Percentiles rank a stretch among this genome's conserved stretches.
phyloP scores from a whole-genome alignment of 257 asterid species.

The Gynochthodes officinalis region DNA sequence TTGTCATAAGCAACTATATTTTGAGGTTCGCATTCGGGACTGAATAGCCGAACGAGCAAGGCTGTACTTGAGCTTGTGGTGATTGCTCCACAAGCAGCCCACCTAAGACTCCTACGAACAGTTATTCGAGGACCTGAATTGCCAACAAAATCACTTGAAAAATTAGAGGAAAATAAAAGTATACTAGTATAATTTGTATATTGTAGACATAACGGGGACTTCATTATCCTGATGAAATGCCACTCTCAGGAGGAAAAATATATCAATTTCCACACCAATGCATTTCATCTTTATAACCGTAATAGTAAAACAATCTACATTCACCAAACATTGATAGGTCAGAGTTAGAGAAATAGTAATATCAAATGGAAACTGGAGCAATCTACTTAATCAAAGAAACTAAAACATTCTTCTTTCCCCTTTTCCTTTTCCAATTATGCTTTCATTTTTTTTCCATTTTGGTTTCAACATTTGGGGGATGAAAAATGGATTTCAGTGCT shows the following conservation, averaged over 20 bases:
- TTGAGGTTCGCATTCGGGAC: conserved; percentile 91
- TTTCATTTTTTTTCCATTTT: neutral
- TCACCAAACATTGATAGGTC: neutral
- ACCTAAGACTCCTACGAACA: conserved; percentile 67
- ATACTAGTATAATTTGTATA: neutral
- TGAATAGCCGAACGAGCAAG: conserved; percentile 63
- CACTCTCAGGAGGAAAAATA: neutral
- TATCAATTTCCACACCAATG: neutral
- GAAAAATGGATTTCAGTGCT: neutral
- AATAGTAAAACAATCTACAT: neutral
- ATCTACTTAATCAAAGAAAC: neutral
- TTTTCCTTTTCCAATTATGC: neutral
- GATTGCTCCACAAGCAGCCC: conserved; percentile 83
- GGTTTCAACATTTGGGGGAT: too few relatives aligned
- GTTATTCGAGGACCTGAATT: conserved; percentile 88
- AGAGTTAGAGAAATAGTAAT: too few relatives aligned
- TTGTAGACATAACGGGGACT: neutral
- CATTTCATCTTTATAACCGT: neutral
- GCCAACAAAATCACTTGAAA: conserved; percentile 12
- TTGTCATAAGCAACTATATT: conserved; percentile 77
- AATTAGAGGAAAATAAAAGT: neutral
- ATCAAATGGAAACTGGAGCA: neutral
- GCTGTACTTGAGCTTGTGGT: conserved; percentile 61
- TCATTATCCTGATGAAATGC: neutral
- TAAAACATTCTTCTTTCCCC: neutral